Conservation (phyloP, 1,139 yeast genomes). For the Saccharomycopsis hybrid region DNA sequence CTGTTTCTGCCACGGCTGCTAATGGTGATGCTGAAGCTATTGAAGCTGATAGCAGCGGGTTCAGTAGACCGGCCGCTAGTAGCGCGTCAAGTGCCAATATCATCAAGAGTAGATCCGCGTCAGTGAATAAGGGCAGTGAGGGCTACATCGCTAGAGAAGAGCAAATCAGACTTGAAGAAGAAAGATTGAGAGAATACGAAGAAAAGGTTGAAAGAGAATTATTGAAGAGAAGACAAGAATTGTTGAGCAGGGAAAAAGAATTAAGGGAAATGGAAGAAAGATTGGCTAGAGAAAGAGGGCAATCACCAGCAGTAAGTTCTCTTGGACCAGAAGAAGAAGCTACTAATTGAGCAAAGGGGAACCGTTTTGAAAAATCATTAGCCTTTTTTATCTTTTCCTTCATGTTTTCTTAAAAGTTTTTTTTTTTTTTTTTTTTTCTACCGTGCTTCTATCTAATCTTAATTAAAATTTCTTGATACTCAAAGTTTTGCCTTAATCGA, state of each 20-base stretch:
- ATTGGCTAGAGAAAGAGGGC: conserved; percentile 43
- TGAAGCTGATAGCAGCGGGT: conserved; percentile 23
- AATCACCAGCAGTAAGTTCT: conserved; percentile 12
- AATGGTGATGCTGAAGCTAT: conserved; percentile 29
- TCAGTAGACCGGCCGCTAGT: neutral
- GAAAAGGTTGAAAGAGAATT: conserved; percentile 88
- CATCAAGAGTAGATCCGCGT: conserved; percentile 21
- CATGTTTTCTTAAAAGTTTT: too few relatives aligned
- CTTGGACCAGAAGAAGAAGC: conserved; percentile 25
- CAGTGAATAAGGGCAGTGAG: conserved; percentile 29
- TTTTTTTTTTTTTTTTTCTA: neutral
- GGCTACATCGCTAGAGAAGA: conserved; percentile 67
- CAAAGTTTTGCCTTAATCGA: too few relatives aligned
- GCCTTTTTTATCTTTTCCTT: neutral
- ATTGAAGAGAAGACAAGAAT: conserved; percentile 74
- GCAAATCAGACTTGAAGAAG: conserved; percentile 75
- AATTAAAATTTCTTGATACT: too few relatives aligned
- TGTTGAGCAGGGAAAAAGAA: conserved; percentile 84
- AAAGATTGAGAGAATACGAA: conserved; percentile 69
- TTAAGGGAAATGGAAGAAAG: conserved; percentile 76
- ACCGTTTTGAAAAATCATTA: too few relatives aligned
- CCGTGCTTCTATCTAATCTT: neutral
- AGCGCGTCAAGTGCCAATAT: conserved; percentile 5
- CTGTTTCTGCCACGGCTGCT: conserved; percentile 24
- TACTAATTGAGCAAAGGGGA: neutral